Conservation (phyloP, 2,329 filamentous ascomycete species). For the Ciborinia camelliae region DNA sequence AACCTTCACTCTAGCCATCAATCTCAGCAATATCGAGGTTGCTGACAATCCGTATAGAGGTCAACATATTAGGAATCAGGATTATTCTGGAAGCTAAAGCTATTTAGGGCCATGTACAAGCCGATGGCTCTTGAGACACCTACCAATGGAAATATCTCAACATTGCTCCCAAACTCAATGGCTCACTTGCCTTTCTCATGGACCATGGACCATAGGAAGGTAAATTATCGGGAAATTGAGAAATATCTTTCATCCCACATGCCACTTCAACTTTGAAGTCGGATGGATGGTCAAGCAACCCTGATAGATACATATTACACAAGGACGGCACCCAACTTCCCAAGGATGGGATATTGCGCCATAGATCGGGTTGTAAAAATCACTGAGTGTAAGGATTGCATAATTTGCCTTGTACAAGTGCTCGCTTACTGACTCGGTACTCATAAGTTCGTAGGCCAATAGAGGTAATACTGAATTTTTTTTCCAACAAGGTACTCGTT, state of each 20-base stretch:
- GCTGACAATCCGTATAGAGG: slow-evolving; percentile 14
- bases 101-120: neutral
- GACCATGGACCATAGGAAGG: too few relatives aligned
- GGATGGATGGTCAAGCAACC: neutral
- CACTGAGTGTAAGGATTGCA: neutral
- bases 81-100: neutral
- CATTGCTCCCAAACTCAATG: neutral
- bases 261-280: neutral
- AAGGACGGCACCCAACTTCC: too few relatives aligned
- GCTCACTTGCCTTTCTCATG: too few relatives aligned
- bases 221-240: neutral
- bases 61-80: slow-evolving; percentile 17
- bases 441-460: too few relatives aligned
- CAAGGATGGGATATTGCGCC: too few relatives aligned
- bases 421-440: too few relatives aligned
- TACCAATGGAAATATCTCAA: slow-evolving; percentile 12
- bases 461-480: too few relatives aligned
- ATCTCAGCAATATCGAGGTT: slow-evolving; percentile 11
- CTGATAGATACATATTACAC: neutral
- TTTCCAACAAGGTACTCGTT: too few relatives aligned
- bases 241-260: neutral
- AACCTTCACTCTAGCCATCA: slow-evolving; percentile 5
- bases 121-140: neutral
- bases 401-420: too few relatives aligned
- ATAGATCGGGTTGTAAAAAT: neutral